phyloP scores from a whole-genome alignment of 1,284 basidiomycete species.

The Tilletia horrida region DNA sequence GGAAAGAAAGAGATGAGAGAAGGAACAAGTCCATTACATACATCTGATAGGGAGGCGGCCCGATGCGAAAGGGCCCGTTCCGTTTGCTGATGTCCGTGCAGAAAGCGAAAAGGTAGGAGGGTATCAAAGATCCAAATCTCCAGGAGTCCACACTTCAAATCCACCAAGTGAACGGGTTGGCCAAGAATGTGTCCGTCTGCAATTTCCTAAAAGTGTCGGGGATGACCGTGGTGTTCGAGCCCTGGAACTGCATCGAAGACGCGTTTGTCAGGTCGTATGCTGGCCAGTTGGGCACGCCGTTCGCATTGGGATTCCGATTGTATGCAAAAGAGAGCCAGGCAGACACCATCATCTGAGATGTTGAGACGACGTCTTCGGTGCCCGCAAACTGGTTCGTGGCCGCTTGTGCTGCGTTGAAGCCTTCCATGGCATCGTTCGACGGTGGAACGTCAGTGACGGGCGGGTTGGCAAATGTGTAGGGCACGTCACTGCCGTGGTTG shows the following conservation, averaged over 20 bases:
- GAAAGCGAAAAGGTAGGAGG: neutral
- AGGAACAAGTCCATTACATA: too few species aligned
- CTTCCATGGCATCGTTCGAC: neutral
- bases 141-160: slow-evolving; percentile 8
- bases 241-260: slow-evolving; percentile 27
- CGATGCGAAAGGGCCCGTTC: too few species aligned
- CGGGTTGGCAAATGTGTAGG: slow-evolving; percentile 4
- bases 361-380: slow-evolving; percentile 1
- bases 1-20: too few species aligned
- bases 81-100: neutral
- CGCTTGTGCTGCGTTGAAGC: neutral
- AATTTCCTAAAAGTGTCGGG: slow-evolving; percentile 28
- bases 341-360: slow-evolving; percentile 11
- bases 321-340: slow-evolving; percentile 8
- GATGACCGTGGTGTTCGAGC: slow-evolving; percentile 28
- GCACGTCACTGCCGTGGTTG: neutral
- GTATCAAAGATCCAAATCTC: too few species aligned
- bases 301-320: neutral
- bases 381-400: neutral
- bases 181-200: neutral
- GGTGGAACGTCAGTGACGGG: neutral
- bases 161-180: slow-evolving; percentile 17
- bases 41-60: too few species aligned
- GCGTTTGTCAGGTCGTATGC: neutral
- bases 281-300: slow-evolving; percentile 17